Evolutionary conservation across 2,329 filamentous ascomycete genomes (phyloP).

Genomic region (Diplodia seriata): DNA sequence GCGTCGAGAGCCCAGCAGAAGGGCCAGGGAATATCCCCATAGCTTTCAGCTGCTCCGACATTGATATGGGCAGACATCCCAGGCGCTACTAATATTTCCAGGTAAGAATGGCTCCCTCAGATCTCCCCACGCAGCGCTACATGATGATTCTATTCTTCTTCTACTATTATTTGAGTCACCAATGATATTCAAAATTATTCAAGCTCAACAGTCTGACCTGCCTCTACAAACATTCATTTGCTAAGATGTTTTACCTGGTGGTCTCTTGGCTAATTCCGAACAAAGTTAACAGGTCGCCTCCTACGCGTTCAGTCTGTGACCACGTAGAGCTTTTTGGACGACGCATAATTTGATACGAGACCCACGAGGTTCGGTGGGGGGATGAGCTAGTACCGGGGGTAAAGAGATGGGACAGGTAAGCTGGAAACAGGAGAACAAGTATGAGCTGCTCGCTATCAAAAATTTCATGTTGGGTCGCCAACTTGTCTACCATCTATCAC

Average conservation of each 20-base stretch:
- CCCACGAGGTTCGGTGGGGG: background rate
- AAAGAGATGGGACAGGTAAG: background rate
- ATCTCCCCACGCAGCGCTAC: constrained; percentile 25
- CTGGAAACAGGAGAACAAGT: background rate
- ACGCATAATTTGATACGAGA: background rate
- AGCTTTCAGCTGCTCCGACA: background rate
- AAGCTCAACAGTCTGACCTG: constrained; percentile 63
- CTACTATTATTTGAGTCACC: constrained; percentile 48
- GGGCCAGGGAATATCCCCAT: background rate
- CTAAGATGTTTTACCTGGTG: background rate
- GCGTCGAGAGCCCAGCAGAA: too few relatives aligned
- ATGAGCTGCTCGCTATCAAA: background rate
- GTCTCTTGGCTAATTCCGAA: background rate
- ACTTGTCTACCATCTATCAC: background rate
- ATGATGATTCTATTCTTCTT: constrained; percentile 38
- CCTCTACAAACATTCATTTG: background rate
- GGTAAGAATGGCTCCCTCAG: constrained; percentile 37
- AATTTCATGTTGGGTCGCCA: background rate
- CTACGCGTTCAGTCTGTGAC: background rate
- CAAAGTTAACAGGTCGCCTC: background rate
- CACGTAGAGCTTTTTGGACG: background rate
- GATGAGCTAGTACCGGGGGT: background rate
- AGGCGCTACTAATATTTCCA: background rate
- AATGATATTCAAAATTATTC: constrained; percentile 50
- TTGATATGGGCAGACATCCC: background rate